These are phyloP conservation scores for Paramecium pentaurelia DNA, from an alignment of 73 alveolate species.

Conservation along the genomic window DNA sequence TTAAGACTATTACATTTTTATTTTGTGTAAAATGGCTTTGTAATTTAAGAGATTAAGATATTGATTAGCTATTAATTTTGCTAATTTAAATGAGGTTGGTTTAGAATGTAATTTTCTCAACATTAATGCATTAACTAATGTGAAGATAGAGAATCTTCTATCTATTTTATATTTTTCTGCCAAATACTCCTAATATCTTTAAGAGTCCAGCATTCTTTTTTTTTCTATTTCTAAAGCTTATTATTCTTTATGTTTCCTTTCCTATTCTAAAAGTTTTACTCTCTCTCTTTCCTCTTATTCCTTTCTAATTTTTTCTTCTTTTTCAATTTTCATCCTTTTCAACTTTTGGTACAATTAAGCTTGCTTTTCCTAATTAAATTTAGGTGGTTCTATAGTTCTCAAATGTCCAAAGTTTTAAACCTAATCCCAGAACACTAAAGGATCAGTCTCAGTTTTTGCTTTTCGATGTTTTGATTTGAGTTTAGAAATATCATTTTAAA, in stretches of 20 bases:
- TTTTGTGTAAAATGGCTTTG: background rate
- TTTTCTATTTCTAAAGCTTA: background rate
- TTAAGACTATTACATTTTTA: background rate
- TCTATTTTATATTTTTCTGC: slow-evolving; percentile 34
- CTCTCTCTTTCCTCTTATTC: background rate
- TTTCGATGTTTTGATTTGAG: background rate
- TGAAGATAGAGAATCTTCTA: slow-evolving; percentile 11
- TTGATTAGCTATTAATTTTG: background rate
- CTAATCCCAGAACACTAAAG: background rate
- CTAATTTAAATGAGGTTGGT: background rate
- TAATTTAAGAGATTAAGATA: slow-evolving; percentile 29
- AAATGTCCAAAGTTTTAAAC: slow-evolving; percentile 5
- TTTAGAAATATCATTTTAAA: background rate
- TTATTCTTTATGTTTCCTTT: background rate
- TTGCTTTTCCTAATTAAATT: background rate
- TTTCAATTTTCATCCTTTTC: background rate
- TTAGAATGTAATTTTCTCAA: background rate
- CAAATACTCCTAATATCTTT: background rate
- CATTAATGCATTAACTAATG: slow-evolving; percentile 8
- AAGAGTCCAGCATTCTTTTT: background rate
- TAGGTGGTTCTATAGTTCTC: background rate
- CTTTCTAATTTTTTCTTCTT: background rate
- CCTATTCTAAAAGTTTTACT: background rate
- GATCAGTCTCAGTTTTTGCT: background rate
- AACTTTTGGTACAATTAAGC: background rate